Conservation (phyloP, 495 filamentous ascomycete genomes). For the Penicillium verhagenii region DNA sequence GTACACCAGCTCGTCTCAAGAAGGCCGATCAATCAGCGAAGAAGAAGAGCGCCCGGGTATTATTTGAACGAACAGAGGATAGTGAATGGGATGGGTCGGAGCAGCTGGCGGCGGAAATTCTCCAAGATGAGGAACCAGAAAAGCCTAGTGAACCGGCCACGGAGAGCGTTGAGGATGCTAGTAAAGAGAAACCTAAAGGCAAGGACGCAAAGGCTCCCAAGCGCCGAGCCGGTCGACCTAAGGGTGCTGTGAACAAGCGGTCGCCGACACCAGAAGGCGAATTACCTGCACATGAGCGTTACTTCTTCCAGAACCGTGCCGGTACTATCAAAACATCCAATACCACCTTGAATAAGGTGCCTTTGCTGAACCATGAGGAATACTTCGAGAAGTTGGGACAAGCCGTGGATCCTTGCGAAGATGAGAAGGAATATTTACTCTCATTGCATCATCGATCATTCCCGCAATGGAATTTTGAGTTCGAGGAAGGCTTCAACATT, state of each 20-base stretch:
- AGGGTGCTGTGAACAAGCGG: constrained; percentile 60
- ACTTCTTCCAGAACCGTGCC: constrained; percentile 88
- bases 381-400: constrained; percentile 73
- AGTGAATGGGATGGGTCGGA: constrained; percentile 75
- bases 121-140: constrained; percentile 43
- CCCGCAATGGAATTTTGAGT: constrained; percentile 90
- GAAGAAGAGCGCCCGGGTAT: constrained; percentile 74
- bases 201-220: constrained; percentile 51
- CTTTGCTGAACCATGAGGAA: constrained; percentile 82
- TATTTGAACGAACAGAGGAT: constrained; percentile 72
- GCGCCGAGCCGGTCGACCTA: constrained; percentile 57
- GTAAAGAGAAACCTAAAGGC: constrained; percentile 28
- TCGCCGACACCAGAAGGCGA: constrained; percentile 78
- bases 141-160: constrained; percentile 33
- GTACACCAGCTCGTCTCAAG: constrained; percentile 56
- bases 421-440: constrained; percentile 69
- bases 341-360: constrained; percentile 74
- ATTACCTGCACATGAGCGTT: constrained; percentile 82
- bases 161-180: constrained; percentile 36
- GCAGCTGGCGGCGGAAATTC: constrained; percentile 69
- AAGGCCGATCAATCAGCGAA: constrained; percentile 81
- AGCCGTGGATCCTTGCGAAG: constrained; percentile 67
- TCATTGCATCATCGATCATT: constrained; percentile 78
- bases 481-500: constrained; percentile 83
- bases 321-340: constrained; percentile 80